Evolutionary conservation across 352 stramenopile species (phyloP).

Genomic region (Phytophthora quininea): DNA sequence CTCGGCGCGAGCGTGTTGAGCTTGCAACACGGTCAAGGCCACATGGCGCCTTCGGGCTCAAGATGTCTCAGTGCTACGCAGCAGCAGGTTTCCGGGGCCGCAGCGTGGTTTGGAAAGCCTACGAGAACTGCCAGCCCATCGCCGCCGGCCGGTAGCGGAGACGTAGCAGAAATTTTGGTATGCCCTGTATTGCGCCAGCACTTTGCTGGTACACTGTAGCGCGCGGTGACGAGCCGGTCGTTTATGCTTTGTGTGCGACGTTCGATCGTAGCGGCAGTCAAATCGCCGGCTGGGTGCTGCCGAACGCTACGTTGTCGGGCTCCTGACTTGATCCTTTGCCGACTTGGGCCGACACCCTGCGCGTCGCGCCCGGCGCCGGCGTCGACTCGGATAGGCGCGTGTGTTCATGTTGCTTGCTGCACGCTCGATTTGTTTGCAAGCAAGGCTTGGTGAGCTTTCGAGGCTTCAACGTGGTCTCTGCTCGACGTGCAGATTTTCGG

Average conservation of each 20-base stretch:
- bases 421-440: conserved; percentile 29
- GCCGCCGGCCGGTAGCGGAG: conserved; percentile 2
- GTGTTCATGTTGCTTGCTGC: conserved; percentile 16
- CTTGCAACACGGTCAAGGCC: conserved; percentile 2
- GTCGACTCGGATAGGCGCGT: conserved; percentile 18
- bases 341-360: neutral
- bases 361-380: neutral
- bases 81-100: conserved; percentile 23
- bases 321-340: conserved; percentile 29
- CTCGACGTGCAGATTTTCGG: conserved; percentile 6
- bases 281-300: conserved; percentile 32
- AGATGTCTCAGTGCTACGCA: conserved; percentile 17
- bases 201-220: neutral
- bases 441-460: conserved; percentile 23
- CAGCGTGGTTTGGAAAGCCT: conserved; percentile 8
- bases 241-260: conserved; percentile 20
- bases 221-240: conserved; percentile 9
- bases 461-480: conserved; percentile 24
- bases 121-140: conserved; percentile 24
- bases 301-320: conserved; percentile 26
- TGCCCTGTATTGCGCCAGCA: neutral
- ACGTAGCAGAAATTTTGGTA: conserved; percentile 24
- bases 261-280: conserved; percentile 29
- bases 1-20: conserved; percentile 15
- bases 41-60: neutral